These are phyloP conservation scores for Phytophthora sp. DNA, from an alignment of 352 stramenopile genomes.

Conservation along the genomic window DNA sequence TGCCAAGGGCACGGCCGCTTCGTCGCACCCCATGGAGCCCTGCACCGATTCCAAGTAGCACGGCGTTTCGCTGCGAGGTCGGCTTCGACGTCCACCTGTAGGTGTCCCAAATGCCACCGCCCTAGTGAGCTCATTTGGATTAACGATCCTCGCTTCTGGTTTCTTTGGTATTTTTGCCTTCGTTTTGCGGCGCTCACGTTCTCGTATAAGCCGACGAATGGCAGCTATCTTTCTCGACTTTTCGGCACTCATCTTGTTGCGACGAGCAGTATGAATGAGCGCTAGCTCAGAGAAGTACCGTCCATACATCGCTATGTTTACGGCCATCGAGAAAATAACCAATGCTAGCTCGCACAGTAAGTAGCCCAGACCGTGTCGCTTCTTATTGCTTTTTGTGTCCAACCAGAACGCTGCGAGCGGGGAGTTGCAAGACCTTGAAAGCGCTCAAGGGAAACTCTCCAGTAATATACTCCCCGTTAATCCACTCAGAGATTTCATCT, in stretches of 20 bases:
- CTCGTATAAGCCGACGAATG: neutral
- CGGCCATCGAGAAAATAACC: neutral
- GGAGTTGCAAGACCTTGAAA: neutral
- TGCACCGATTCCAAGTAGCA: no score
- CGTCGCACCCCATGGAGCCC: no score
- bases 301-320: neutral
- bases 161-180: no score
- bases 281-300: neutral
- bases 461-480: neutral
- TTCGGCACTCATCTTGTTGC: neutral
- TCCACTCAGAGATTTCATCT: neutral
- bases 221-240: neutral
- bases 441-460: neutral
- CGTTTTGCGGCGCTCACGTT: no score
- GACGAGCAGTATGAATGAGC: neutral
- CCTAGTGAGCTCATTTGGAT: no score
- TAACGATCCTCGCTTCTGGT: no score
- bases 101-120: no score
- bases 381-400: neutral
- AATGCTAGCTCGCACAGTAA: neutral
- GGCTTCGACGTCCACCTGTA: no score
- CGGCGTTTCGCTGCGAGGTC: no score
- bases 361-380: neutral
- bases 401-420: neutral
- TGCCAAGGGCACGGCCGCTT: no score